These are phyloP conservation scores for Carpinus fangiana DNA, from an alignment of 306 rosid genomes.

Conservation along the genomic window DNA sequence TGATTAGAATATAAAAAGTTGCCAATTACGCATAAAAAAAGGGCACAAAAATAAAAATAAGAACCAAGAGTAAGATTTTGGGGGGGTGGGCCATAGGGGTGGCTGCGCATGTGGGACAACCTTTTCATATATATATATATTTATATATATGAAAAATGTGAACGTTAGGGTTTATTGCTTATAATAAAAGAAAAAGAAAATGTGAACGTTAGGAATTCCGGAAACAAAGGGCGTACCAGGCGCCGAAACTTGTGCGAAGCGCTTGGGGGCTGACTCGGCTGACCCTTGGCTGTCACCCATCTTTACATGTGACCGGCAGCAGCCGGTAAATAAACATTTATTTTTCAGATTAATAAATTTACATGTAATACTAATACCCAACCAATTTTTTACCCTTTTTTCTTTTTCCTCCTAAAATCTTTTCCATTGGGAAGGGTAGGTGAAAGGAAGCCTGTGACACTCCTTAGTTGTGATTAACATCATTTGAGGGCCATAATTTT, in stretches of 20 bases:
- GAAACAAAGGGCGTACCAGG: background rate
- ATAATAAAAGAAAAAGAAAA: background rate
- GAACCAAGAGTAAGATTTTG: background rate
- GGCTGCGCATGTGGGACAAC: constrained; percentile 20
- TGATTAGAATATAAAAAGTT: too few relatives aligned
- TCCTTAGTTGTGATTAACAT: background rate
- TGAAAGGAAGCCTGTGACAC: background rate
- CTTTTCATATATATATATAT: constrained; percentile 6
- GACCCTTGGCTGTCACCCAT: background rate
- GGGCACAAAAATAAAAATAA: too few relatives aligned
- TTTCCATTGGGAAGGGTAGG: background rate
- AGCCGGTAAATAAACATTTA: background rate
- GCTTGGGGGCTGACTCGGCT: background rate
- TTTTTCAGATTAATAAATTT: too few relatives aligned
- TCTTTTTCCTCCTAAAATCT: too few relatives aligned
- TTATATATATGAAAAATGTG: constrained; percentile 15
- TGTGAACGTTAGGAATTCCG: background rate
- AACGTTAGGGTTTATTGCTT: background rate
- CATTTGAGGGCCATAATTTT: background rate
- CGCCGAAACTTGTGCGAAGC: constrained; percentile 49
- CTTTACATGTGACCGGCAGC: constrained; percentile 24
- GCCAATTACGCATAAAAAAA: too few relatives aligned
- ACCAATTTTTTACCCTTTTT: too few relatives aligned
- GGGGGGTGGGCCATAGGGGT: background rate
- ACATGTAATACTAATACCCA: too few relatives aligned